These are phyloP conservation scores for Helicocarpus griseus DNA, from an alignment of 2,329 filamentous ascomycete species.

Conservation along the genomic window DNA sequence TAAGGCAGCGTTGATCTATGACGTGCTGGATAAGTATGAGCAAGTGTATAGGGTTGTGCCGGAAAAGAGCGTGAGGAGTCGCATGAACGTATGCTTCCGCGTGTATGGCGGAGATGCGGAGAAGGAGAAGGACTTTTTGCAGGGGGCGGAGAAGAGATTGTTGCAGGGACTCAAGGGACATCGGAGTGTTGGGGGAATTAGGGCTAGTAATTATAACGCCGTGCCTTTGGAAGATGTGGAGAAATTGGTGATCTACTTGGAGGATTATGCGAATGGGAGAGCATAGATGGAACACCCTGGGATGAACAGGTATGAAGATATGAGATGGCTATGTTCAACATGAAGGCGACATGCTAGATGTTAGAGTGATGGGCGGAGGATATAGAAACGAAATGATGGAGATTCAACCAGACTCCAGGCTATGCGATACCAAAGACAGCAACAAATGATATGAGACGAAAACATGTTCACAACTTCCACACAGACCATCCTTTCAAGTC, in stretches of 20 bases:
- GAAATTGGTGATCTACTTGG: conserved; percentile 34
- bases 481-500: conserved; percentile 46
- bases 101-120: conserved; percentile 55
- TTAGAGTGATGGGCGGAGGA: not conserved
- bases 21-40: conserved; percentile 61
- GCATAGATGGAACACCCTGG: not conserved
- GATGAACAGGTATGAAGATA: too few relatives aligned
- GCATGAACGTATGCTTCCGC: conserved; percentile 95
- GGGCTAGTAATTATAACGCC: conserved; percentile 83
- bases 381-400: not conserved
- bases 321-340: not conserved
- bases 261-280: conserved; percentile 41
- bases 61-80: conserved; percentile 62
- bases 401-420: conserved; percentile 9
- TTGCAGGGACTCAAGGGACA: conserved; percentile 82
- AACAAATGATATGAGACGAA: not conserved
- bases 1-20: conserved; percentile 72
- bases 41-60: conserved; percentile 71
- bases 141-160: conserved; percentile 56
- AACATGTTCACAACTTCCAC: conserved; percentile 43
- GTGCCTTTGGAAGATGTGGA: conserved; percentile 46
- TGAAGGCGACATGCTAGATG: not conserved
- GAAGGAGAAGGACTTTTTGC: conserved; percentile 71
- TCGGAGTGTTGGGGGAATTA: conserved; percentile 74
- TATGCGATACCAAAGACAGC: conserved; percentile 4